Conservation (phyloP, 1,284 basidiomycete genomes). For the Cystobasidium sp. region DNA sequence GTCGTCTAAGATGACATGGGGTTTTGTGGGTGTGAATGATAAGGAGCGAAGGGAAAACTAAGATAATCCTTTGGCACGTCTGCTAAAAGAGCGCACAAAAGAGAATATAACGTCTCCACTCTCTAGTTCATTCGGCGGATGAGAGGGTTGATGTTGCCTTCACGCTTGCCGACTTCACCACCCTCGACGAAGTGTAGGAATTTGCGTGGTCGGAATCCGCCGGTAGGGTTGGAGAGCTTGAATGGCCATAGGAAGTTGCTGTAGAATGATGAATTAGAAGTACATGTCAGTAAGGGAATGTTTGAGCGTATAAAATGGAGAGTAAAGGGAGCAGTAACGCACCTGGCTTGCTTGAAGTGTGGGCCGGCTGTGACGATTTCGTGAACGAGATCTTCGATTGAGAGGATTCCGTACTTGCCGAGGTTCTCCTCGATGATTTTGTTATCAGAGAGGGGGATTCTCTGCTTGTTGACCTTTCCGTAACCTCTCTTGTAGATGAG, state of each 20-base stretch:
- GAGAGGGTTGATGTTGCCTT: slow-evolving; percentile 94
- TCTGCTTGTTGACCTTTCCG: slow-evolving; percentile 97
- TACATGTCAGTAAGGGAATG: no score
- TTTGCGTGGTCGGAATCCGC: slow-evolving; percentile 96
- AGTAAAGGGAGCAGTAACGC: background rate
- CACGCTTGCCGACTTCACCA: slow-evolving; percentile 74
- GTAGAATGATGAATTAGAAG: background rate
- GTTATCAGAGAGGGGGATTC: slow-evolving; percentile 95
- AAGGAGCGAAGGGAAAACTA: background rate
- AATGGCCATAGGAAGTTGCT: slow-evolving; percentile 98
- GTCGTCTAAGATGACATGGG: slow-evolving; percentile 15
- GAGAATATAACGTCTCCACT: background rate
- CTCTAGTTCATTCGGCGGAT: slow-evolving; percentile 92
- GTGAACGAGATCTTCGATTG: slow-evolving; percentile 96
- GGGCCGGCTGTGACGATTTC: slow-evolving; percentile 95
- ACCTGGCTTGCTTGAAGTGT: slow-evolving; percentile 92
- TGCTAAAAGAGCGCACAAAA: slow-evolving; percentile 1
- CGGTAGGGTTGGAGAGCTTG: slow-evolving; percentile 98
- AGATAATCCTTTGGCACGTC: background rate
- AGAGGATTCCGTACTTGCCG: slow-evolving; percentile 95
- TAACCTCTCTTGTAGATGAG: slow-evolving; percentile 99
- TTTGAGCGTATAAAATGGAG: background rate
- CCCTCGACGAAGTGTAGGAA: slow-evolving; percentile 69
- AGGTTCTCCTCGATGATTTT: slow-evolving; percentile 88
- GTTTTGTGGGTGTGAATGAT: background rate